Evolutionary conservation across 108 stramenopile genomes (phyloP).

Genomic region (Bacterosira constricta): DNA sequence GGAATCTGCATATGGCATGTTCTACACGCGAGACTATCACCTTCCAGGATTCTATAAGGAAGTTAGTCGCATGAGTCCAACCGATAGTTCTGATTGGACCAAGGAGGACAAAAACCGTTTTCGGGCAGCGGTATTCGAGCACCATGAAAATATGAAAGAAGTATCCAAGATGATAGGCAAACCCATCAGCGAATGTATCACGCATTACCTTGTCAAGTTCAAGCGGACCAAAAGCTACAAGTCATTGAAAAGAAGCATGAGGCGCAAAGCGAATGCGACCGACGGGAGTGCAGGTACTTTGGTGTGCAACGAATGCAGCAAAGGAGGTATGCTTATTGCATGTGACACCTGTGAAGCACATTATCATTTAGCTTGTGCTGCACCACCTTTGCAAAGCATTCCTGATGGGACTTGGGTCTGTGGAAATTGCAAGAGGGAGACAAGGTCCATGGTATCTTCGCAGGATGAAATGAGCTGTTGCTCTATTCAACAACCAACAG

Average conservation of each 20-base stretch:
- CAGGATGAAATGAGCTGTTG: background rate
- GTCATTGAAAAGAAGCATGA: conserved; percentile 55
- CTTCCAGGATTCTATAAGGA: conserved; percentile 38
- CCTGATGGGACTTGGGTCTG: conserved; percentile 86
- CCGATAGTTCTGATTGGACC: conserved; percentile 71
- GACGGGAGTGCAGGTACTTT: conserved; percentile 41
- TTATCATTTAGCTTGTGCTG: conserved; percentile 73
- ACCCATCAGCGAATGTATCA: conserved; percentile 49
- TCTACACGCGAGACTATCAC: conserved; percentile 53
- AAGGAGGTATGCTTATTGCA: conserved; percentile 79
- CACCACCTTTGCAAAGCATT: conserved; percentile 55
- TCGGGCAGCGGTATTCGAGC: conserved; percentile 55
- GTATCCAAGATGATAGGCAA: conserved; percentile 58
- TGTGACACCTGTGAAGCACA: conserved; percentile 85
- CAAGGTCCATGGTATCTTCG: background rate
- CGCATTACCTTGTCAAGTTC: conserved; percentile 72
- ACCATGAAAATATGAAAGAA: conserved; percentile 60
- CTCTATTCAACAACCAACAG: background rate
- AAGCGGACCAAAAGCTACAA: conserved; percentile 74
- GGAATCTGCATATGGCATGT: conserved; percentile 55
- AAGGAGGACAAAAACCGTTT: conserved; percentile 61
- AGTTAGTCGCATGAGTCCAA: conserved; percentile 28
- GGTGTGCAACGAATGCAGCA: conserved; percentile 70
- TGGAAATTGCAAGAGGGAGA: conserved; percentile 50
- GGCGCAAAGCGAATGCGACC: conserved; percentile 15